Evolutionary conservation across 2,329 filamentous ascomycete species (phyloP).

Genomic region (Aspergillus uvarum): DNA sequence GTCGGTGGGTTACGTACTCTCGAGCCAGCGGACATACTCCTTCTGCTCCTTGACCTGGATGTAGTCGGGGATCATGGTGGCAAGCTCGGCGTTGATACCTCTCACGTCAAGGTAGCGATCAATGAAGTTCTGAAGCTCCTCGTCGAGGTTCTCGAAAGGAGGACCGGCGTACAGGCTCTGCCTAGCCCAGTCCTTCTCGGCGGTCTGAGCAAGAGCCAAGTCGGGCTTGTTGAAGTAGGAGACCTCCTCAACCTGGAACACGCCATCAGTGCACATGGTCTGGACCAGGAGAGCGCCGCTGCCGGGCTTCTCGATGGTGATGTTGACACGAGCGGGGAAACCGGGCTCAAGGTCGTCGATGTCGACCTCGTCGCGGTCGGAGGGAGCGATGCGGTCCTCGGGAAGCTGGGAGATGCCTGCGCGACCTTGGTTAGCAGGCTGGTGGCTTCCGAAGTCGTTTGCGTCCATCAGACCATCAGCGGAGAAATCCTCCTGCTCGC

Average conservation of each 20-base stretch:
- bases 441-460: conserved; percentile 55
- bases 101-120: conserved; percentile 95
- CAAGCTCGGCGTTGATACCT: conserved; percentile 81
- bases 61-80: conserved; percentile 90
- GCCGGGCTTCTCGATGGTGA: conserved; percentile 83
- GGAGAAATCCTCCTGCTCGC: conserved; percentile 59
- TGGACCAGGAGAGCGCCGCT: conserved; percentile 86
- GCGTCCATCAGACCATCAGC: conserved; percentile 57
- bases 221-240: conserved; percentile 80
- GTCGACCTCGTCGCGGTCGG: conserved; percentile 59
- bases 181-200: conserved; percentile 74
- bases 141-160: conserved; percentile 89
- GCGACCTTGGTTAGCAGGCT: conserved; percentile 56
- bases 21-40: conserved; percentile 90
- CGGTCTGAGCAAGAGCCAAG: conserved; percentile 71
- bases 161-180: conserved; percentile 84
- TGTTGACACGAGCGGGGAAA: conserved; percentile 79
- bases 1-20: conserved; percentile 50
- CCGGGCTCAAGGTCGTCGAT: conserved; percentile 54
- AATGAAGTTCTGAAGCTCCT: conserved; percentile 88
- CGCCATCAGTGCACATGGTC: conserved; percentile 79
- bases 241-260: conserved; percentile 85
- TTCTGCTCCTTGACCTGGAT: conserved; percentile 98
- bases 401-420: conserved; percentile 51
- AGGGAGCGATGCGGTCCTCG: conserved; percentile 57